These are phyloP conservation scores for Yamadazyma laniorum DNA, from an alignment of 805 yeast species.

Conservation along the genomic window DNA sequence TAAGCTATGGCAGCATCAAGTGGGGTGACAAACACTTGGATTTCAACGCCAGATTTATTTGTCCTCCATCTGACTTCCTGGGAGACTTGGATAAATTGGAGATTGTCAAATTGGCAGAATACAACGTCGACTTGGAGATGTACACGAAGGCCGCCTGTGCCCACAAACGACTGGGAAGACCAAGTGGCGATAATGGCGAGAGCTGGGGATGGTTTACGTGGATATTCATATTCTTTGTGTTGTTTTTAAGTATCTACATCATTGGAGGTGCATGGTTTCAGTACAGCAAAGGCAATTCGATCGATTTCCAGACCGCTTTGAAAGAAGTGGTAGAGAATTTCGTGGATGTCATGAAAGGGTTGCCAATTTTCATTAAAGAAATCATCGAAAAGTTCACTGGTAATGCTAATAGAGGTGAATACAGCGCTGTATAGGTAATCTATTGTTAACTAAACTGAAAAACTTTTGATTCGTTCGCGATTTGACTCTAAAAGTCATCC, in stretches of 20 bases:
- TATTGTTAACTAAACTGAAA: not conserved
- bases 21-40: slow-evolving; percentile 68
- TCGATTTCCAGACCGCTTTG: slow-evolving; percentile 70
- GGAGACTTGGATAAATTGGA: slow-evolving; percentile 1
- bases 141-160: slow-evolving; percentile 42
- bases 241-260: slow-evolving; percentile 68
- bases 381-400: slow-evolving; percentile 65
- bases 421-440: slow-evolving; percentile 72
- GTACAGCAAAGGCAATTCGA: slow-evolving; percentile 65
- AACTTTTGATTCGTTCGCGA: not conserved
- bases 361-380: slow-evolving; percentile 69
- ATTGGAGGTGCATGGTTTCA: slow-evolving; percentile 75
- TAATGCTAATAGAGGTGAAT: slow-evolving; percentile 73
- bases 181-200: slow-evolving; percentile 35
- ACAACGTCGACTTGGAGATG: slow-evolving; percentile 28
- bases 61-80: slow-evolving; percentile 29
- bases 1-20: slow-evolving; percentile 48
- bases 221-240: slow-evolving; percentile 70
- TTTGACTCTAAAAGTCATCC: not conserved
- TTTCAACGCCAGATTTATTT: slow-evolving; percentile 47
- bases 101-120: not conserved
- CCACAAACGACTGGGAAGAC: slow-evolving; percentile 11
- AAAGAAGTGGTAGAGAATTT: slow-evolving; percentile 71
- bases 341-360: slow-evolving; percentile 52
- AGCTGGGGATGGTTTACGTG: slow-evolving; percentile 85